Evolutionary conservation across 208 protist species (phyloP).

Genomic region (Leishmania major): DNA sequence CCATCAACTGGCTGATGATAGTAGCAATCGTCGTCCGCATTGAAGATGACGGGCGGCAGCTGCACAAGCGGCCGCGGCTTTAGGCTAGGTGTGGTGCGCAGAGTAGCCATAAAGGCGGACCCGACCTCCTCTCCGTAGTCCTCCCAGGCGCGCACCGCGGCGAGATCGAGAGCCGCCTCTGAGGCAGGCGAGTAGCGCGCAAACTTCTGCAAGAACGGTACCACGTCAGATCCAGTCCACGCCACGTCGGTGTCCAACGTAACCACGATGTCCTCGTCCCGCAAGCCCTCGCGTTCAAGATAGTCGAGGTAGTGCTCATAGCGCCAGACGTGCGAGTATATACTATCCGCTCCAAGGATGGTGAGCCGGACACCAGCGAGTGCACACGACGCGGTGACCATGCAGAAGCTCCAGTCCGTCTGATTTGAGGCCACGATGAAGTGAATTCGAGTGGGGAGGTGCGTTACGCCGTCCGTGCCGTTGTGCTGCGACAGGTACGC

Average conservation of each 20-base stretch:
- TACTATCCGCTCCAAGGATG: slow-evolving; percentile 12
- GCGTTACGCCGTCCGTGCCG: background rate
- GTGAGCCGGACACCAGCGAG: slow-evolving; percentile 22
- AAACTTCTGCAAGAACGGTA: slow-evolving; percentile 37
- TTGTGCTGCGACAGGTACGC: slow-evolving; percentile 1
- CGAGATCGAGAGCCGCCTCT: slow-evolving; percentile 32
- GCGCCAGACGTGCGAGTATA: slow-evolving; percentile 37
- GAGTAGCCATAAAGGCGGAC: slow-evolving; percentile 16
- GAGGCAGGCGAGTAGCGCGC: slow-evolving; percentile 22
- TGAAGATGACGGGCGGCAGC: slow-evolving; percentile 35
- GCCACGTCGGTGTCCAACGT: slow-evolving; percentile 36
- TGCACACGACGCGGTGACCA: slow-evolving; percentile 22
- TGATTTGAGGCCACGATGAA: slow-evolving; percentile 19
- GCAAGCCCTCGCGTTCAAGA: slow-evolving; percentile 30
- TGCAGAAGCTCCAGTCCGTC: slow-evolving; percentile 28
- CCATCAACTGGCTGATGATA: slow-evolving; percentile 12
- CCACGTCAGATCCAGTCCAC: slow-evolving; percentile 34
- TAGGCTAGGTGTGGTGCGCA: background rate
- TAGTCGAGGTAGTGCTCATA: slow-evolving; percentile 26
- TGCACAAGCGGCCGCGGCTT: slow-evolving; percentile 14
- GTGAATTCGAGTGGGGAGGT: slow-evolving; percentile 7
- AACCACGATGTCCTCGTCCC: slow-evolving; percentile 40
- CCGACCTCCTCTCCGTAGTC: slow-evolving; percentile 35
- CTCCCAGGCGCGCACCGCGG: slow-evolving; percentile 45
- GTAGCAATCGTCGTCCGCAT: slow-evolving; percentile 31